These are phyloP conservation scores for Globisporangium nagaii DNA, from an alignment of 352 stramenopile genomes.

Conservation along the genomic window DNA sequence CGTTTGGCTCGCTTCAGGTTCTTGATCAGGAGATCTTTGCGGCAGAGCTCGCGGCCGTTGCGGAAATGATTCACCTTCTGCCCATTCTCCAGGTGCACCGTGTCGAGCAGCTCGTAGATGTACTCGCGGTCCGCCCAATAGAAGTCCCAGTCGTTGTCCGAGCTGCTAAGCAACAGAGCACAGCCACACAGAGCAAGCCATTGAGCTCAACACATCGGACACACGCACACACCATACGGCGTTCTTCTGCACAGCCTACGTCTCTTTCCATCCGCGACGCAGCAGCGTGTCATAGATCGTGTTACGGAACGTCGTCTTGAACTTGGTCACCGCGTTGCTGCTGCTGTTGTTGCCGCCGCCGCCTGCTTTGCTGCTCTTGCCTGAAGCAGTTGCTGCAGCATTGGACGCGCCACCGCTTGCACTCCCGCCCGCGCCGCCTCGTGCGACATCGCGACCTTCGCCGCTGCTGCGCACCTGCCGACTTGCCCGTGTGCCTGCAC, in stretches of 20 bases:
- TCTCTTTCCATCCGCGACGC: slow-evolving; percentile 87
- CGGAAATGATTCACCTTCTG: slow-evolving; percentile 92
- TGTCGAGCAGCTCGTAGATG: slow-evolving; percentile 90
- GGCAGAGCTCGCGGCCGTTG: slow-evolving; percentile 84
- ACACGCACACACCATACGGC: not conserved
- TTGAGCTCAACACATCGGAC: not conserved
- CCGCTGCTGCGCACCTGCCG: slow-evolving; percentile 31
- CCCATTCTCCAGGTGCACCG: slow-evolving; percentile 68
- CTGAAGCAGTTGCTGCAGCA: not conserved
- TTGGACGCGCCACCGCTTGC: slow-evolving; percentile 5
- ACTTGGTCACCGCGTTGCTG: slow-evolving; percentile 42
- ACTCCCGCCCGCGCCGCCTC: slow-evolving; percentile 10
- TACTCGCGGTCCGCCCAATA: slow-evolving; percentile 89
- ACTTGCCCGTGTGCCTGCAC: slow-evolving; percentile 20
- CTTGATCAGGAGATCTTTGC: slow-evolving; percentile 94
- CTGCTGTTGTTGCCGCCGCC: not conserved
- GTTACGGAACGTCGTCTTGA: slow-evolving; percentile 90
- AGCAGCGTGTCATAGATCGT: slow-evolving; percentile 91
- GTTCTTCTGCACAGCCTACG: slow-evolving; percentile 17
- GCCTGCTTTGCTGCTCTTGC: slow-evolving; percentile 3
- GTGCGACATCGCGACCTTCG: slow-evolving; percentile 16
- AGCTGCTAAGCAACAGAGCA: slow-evolving; percentile 4
- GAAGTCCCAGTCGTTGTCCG: slow-evolving; percentile 86
- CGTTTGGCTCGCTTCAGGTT: slow-evolving; percentile 90
- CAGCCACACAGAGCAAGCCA: not conserved